A percentile compares a stretch with the other conserved stretches of the same genome.
Conservation (phyloP, 441 rosid species). For the Arabidopsis lyrata region DNA sequence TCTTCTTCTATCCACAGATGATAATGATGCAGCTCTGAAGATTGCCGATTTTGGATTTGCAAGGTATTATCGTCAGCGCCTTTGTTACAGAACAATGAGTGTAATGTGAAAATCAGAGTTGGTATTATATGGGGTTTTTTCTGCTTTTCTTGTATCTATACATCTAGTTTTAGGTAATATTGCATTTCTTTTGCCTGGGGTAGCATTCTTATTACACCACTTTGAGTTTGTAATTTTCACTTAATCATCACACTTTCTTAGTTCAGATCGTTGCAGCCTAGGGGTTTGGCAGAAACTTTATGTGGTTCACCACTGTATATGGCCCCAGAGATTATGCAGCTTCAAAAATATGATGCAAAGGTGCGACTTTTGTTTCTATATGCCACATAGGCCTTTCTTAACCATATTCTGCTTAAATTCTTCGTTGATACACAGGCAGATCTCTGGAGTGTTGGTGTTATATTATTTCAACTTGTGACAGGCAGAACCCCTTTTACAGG, state of each 20-base stretch:
- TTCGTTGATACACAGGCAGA: constrained; percentile 82
- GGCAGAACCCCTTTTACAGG: constrained; percentile 97
- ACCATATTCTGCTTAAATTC: constrained; percentile 46
- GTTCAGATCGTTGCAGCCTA: constrained; percentile 89
- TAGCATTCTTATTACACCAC: background rate
- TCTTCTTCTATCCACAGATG: constrained; percentile 85
- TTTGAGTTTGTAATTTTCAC: constrained; percentile 14
- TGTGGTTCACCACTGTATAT: constrained; percentile 99
- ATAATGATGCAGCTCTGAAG: constrained; percentile 71
- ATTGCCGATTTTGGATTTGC: constrained; percentile 99
- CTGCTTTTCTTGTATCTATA: constrained; percentile 18
- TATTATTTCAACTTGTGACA: constrained; percentile 91
- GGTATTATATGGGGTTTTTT: constrained; percentile 21
- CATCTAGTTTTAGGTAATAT: constrained; percentile 12
- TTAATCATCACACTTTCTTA: constrained; percentile 40
- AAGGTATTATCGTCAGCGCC: constrained; percentile 58
- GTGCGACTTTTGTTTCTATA: constrained; percentile 51
- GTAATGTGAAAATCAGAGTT: constrained; percentile 27
- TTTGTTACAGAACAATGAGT: constrained; percentile 27
- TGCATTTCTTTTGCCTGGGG: constrained; percentile 15
- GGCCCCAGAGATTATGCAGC: constrained; percentile 99
- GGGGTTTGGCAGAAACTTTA: constrained; percentile 96
- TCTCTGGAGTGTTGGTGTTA: constrained; percentile 99
- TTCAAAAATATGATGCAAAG: constrained; percentile 98
- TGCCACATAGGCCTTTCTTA: constrained; percentile 18